Base-by-base conservation (phyloP, 331 rosid genomes). In the Dryas integrifolia region DNA sequence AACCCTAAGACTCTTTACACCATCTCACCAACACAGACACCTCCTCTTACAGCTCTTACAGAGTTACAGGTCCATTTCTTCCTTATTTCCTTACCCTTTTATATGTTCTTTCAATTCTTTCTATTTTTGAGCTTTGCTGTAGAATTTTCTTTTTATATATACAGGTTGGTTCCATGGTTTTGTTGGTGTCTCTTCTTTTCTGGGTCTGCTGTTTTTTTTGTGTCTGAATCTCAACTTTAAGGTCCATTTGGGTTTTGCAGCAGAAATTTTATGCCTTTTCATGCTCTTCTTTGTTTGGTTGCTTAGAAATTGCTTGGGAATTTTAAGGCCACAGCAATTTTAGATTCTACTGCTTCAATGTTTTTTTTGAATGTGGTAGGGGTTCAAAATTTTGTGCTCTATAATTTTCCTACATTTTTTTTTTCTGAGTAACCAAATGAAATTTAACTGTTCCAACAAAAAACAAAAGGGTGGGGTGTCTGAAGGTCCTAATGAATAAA, bases 1-100 rank as follows among this genome's bases (percentile, higher is more conserved):
- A 72, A 72, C 76, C 76, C 76, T 72, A 72, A 44, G 59, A 9
- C 26, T 53, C 10, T 0, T 16, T 21, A 18, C 14, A 9, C 39
- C 39, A 14, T 18, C 14, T 18, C 60, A 48, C 16, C 69, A 39
- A 2, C 30, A 40, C 62, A 14, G 64, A 51, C 18, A 67, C 12
- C 6, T 15, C 18, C 35, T 30, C 35, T 30, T 30, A 2, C 35
- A 30, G 35, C 35, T 30, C 35, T 30, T 30, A 2, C 35, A 30
- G 35, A 30, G 35, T 18, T 40, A 62, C 63, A 78, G 77, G 82
- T 78, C 72, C 76, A 53, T 56, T 65, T 63, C 61, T 62, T 55
- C 50, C 21, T 6, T 41, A 40, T n/a, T 56, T 38, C 58, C n/a
- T 49, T 11, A 16, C 10, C 38, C 16, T 63, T 44, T 41, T 46